A percentile compares a stretch with the other conserved stretches of the same genome.
These are phyloP conservation scores for Durio zibethinus DNA, from an alignment of 345 rosid species.

Conservation along the genomic window DNA sequence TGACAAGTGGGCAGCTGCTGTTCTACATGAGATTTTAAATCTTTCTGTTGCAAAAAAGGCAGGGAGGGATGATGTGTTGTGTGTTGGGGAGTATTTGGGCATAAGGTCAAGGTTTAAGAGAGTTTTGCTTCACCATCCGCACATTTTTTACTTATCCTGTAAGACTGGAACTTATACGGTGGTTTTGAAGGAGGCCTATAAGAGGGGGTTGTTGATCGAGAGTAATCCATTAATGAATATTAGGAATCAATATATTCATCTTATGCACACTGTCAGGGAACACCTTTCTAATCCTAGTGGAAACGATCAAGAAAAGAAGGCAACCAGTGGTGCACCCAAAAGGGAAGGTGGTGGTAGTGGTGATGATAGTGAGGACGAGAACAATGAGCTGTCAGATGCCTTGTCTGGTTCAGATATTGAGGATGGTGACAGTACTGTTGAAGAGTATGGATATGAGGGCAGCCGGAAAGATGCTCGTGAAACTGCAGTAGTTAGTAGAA, in stretches of 20 bases:
- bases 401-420: conserved; percentile 37
- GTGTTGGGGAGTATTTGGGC: conserved; percentile 67
- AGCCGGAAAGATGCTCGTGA: conserved; percentile 26
- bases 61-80: conserved; percentile 57
- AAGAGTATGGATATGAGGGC: conserved; percentile 29
- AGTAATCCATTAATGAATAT: conserved; percentile 48
- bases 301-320: conserved; percentile 39
- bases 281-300: conserved; percentile 31
- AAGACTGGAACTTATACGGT: conserved; percentile 70
- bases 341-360: conserved; percentile 34
- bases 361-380: conserved; percentile 22
- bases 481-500: conserved; percentile 26
- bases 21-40: conserved; percentile 74
- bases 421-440: conserved; percentile 37
- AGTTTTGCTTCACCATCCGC: conserved; percentile 68
- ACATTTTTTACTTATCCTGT: conserved; percentile 68
- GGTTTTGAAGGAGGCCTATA: conserved; percentile 71
- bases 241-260: conserved; percentile 68
- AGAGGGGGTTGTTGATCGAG: conserved; percentile 66
- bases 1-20: conserved; percentile 70
- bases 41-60: conserved; percentile 73
- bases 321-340: conserved; percentile 11
- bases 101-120: conserved; percentile 84
- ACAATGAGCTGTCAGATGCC: conserved; percentile 12
- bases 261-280: conserved; percentile 61